Base-by-base conservation (phyloP, 1,284 basidiomycete genomes). In the Tetrapyrgos nigripes region DNA sequence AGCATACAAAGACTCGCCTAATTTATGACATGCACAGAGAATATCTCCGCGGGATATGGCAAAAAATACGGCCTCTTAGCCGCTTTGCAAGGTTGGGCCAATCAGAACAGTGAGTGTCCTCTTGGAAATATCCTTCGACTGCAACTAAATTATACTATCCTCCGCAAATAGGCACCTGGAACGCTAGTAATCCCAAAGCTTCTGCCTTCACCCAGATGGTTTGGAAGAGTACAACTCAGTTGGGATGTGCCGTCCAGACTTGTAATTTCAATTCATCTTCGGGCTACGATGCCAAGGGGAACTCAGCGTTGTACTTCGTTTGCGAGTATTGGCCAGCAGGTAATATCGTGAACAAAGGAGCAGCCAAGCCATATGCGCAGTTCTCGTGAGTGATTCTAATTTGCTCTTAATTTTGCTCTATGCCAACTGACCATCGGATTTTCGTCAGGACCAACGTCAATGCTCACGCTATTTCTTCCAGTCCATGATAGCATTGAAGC, bases 151-250 rank as follows among this genome's bases (percentile, higher is more conserved):
- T 9, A 17, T 11, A 27, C 28, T 2, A 45, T 4, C 43, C 50
- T 31, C 50, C 8, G 57, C 46, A 13, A 24, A 62, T 6, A 79
- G 78, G 71, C 1, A 54, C 79, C 31, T 83, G 81, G 65, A 59
- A 80, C 57, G 65, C 80, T 24, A 72, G 54, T 60, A 77, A 78
- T 67, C 81, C 80, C 3, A 24, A 67, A 43, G 63, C 76, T 2
- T 81, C 80, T 23, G 82, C 83, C 65, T 84, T 79, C 66, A 84
- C 82, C 3, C 82, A 84, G 65, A 71, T 81, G 17, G 82, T 84
- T 3, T 84, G 82, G 82, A 83, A 83, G 66, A 70, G 64, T 21
- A 74, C 76, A 19, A 78, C 73, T 2, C 70, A 82, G 50, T 66
- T 83, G 44, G 82, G 82, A 27, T 84, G 82, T 60, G 82, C 79